A percentile compares a stretch with the other conserved stretches of the same genome.
Evolutionary conservation across 192 early-diverging fungal genomes (phyloP).

Genomic region (Funneliformis geosporum): DNA sequence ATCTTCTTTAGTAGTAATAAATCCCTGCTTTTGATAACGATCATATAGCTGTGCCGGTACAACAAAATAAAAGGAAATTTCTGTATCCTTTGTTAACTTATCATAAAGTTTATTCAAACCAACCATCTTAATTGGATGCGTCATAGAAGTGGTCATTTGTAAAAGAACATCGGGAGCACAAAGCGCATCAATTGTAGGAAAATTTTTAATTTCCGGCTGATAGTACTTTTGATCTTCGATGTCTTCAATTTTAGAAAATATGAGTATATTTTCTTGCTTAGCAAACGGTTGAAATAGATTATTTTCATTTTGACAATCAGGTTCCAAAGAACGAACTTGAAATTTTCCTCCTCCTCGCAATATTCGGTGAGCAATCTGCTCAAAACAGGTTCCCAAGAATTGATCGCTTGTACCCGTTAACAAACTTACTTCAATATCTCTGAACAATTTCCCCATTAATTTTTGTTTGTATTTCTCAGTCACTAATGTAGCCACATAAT

Average conservation of each 20-base stretch:
- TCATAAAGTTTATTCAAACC: constrained; percentile 15
- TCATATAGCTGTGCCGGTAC: background rate
- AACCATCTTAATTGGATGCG: constrained; percentile 26
- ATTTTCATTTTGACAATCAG: background rate
- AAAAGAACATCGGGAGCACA: constrained; percentile 12
- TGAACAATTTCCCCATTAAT: background rate
- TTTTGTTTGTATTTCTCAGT: constrained; percentile 20
- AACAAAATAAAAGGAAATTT: constrained; percentile 18
- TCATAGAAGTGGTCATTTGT: constrained; percentile 7
- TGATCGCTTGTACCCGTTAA: background rate
- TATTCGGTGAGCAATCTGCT: constrained; percentile 27
- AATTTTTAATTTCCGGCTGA: constrained; percentile 14
- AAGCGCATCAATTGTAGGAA: constrained; percentile 21
- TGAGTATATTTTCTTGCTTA: background rate
- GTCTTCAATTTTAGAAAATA: constrained; percentile 17
- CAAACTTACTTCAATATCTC: constrained; percentile 5
- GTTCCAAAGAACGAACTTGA: constrained; percentile 23
- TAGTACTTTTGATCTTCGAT: constrained; percentile 22
- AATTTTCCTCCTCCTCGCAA: constrained; percentile 14
- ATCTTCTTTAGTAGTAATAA: no score
- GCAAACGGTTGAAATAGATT: background rate
- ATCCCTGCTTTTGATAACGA: no score
- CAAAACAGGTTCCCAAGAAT: background rate
- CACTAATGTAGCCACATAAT: constrained; percentile 13
- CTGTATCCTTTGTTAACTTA: background rate